Evolutionary conservation across 345 rosid genomes (phyloP), one percentile per base, ranked within the genome.

Genomic region (Garcia nutans): DNA sequence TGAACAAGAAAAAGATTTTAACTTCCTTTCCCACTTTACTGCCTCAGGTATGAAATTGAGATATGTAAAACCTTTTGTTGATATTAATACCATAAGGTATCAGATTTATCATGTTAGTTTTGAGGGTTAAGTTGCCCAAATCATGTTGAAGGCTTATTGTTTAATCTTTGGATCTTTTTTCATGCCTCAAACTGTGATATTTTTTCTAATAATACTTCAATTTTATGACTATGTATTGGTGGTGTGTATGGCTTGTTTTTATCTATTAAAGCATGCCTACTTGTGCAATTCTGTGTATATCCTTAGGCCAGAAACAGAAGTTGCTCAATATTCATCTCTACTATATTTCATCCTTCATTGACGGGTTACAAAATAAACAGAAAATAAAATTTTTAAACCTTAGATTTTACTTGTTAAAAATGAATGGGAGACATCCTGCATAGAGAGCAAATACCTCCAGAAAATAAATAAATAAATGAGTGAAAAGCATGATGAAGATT

Each of bases 21-120:
- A 74, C 73, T 60, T 83, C 91, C 63, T 93, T 90, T 74, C 92
- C 98, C n/a, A 85, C 89, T 45, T 83, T 95, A 73, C 83, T 93
- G 60, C 93, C 97, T 58, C 96, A 94, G 93, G 98, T 94, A 81
- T 78, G n/a, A 76, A 44, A 26, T 42, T 41, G 31, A 75, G 57
- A 65, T 70, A 52, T 28, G 28, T 28, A 63, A 65, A 56, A 19
- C 28, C 4, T 56, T 31, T 8, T 50, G 8, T 76, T 66, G 58
- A 41, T 20, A 28, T 63, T n/a, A 52, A 62, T 28, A 28, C 2
- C 31, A 2, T 33, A 33, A 33, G 37, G 41, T 76, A 23, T 75
- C 17, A 49, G 24, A 68, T 70, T 56, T 42, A 10, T 55, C 6
- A 66, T 70, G 65, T 50, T 47, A 31, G 19, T 56, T 28, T 45